Evolutionary conservation across 768 basidiomycete species (phyloP).

Genomic region (Tylopilus vinaceipallidus): DNA sequence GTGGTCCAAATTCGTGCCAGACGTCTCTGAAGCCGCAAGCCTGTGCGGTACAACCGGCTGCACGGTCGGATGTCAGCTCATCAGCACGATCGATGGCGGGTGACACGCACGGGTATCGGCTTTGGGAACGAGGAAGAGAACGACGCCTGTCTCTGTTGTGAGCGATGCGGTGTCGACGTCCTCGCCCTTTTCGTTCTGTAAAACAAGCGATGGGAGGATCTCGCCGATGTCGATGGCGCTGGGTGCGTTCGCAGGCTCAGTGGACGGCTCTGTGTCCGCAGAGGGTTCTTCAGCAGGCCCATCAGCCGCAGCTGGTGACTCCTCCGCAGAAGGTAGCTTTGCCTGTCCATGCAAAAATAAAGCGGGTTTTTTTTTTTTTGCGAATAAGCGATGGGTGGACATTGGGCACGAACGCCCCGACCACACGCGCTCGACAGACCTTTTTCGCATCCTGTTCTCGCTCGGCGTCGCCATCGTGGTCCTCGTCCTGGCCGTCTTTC

Average conservation of each 20-base stretch:
- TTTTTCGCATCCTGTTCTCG: slow-evolving; percentile 25
- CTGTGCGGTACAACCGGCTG: slow-evolving; percentile 89
- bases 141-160: slow-evolving; percentile 66
- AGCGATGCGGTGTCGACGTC: slow-evolving; percentile 69
- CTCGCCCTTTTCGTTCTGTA: slow-evolving; percentile 85
- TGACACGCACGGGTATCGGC: slow-evolving; percentile 80
- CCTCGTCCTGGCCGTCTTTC: slow-evolving; percentile 20
- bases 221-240: slow-evolving; percentile 67
- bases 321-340: slow-evolving; percentile 18
- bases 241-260: background rate
- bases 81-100: background rate
- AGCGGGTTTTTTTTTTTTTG: too few relatives aligned
- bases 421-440: slow-evolving; percentile 14
- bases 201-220: slow-evolving; percentile 62
- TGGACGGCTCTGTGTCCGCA: slow-evolving; percentile 2
- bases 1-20: slow-evolving; percentile 69
- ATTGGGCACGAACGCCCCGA: background rate
- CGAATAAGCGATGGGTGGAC: too few relatives aligned
- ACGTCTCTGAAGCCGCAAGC: slow-evolving; percentile 90
- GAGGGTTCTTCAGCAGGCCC: slow-evolving; percentile 3
- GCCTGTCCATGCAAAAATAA: too few relatives aligned
- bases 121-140: slow-evolving; percentile 83
- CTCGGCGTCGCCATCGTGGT: slow-evolving; percentile 14
- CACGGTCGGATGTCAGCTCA: background rate
- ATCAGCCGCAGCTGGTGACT: background rate